Evolutionary conservation across 169 alveolate species (phyloP), one percentile per base, ranked within the genome.

Genomic region (Plasmodium inui): DNA sequence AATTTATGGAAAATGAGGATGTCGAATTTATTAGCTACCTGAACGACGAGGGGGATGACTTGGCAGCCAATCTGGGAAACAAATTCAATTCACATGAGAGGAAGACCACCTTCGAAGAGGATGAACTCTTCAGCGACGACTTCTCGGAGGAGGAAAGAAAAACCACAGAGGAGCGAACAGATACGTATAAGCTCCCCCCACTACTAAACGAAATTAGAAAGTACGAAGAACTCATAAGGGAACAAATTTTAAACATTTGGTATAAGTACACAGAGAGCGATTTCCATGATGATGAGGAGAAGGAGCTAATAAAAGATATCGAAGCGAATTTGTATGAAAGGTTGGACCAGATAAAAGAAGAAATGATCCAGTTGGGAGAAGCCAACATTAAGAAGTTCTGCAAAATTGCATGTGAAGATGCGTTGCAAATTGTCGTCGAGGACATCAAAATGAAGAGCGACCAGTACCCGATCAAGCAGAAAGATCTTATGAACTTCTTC

Each of bases 361-460:
- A 91, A 72, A 91, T 91, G 95, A n/a, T 91, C 1, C 86, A 81
- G 26, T 82, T 91, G 53, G 95, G 95, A 26, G 95, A 91, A 91
- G 26, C 83, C 2, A 91, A 91, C 46, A 91, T 91, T 82, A 50
- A 74, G 1, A 91, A 91, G 73, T 91, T 91, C 71, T 91, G 95
- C 61, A 91, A 91, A 91, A 71, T 91, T 70, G 95, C 95, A n/a
- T 91, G 95, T 81, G 95, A 91, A 81, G 95, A 91, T 80, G 91
- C 95, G 19, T 82, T 91, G 73, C 95, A 91, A 91, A 91, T 91
- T 22, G 92, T 91, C 39, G 78, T 81, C 26, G 95, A 91, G 74
- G 95, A 91, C 39, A 41, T 91, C 4, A 91, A 91, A 82, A 91
- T 91, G 95, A 91, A 91, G 83, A 91, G 95, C 57, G 95, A 91